Evolutionary conservation across 2,329 filamentous ascomycete species (phyloP).

Genomic region (Botrytis cinerea): DNA sequence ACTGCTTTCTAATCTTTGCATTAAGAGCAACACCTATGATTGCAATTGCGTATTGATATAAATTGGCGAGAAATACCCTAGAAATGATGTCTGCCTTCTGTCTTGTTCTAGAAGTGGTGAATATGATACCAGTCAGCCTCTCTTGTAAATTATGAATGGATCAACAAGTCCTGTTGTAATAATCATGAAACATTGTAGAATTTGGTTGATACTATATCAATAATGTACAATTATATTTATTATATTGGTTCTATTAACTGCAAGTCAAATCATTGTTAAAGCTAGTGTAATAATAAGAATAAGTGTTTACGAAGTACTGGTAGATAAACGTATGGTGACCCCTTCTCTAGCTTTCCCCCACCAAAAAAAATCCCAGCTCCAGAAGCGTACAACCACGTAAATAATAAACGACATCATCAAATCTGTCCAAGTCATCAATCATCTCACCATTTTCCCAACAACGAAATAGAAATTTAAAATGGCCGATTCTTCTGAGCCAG

Average conservation of each 20-base stretch:
- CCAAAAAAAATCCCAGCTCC: conserved; percentile 2
- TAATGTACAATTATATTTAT: not conserved
- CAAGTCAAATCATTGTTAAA: not conserved
- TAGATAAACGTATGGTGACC: not conserved
- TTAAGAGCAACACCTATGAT: not conserved
- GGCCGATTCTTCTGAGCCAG: conserved; percentile 9
- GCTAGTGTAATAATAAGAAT: not conserved
- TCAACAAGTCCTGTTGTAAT: not conserved
- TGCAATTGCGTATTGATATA: not conserved
- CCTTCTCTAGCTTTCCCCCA: not conserved
- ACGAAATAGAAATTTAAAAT: not conserved
- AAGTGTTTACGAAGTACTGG: not conserved
- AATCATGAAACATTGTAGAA: not conserved
- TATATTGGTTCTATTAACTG: not conserved
- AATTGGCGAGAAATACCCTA: not conserved
- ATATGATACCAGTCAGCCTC: not conserved
- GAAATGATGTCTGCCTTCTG: not conserved
- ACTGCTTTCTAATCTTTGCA: not conserved
- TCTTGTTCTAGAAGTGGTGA: not conserved
- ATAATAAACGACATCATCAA: not conserved
- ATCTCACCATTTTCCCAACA: not conserved
- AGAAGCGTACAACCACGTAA: not conserved
- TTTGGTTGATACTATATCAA: not conserved
- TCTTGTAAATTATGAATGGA: not conserved
- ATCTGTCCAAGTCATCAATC: conserved; percentile 7